These are phyloP conservation scores for Pisolithus microcarpus DNA, from an alignment of 768 basidiomycete species.

Conservation along the genomic window DNA sequence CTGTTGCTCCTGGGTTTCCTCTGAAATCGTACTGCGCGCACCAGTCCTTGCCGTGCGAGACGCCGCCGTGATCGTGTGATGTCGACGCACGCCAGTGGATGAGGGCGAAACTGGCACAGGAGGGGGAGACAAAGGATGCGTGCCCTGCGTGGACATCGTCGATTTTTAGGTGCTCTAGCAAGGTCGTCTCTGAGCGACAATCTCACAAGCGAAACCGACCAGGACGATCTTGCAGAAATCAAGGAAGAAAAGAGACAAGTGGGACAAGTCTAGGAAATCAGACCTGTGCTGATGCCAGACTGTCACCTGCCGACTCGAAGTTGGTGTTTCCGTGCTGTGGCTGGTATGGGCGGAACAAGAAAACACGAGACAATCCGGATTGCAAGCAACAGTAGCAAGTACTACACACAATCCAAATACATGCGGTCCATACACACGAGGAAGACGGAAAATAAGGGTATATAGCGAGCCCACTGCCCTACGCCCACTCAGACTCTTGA, in stretches of 20 bases:
- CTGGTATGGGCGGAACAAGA: not conserved
- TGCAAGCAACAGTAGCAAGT: not conserved
- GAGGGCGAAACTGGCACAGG: constrained; percentile 32
- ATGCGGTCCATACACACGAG: not conserved
- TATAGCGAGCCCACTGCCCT: not conserved
- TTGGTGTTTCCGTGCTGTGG: no score
- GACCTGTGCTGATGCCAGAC: no score
- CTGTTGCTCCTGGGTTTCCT: constrained; percentile 54
- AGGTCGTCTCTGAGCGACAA: constrained; percentile 1
- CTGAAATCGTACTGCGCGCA: constrained; percentile 59
- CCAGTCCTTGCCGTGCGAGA: constrained; percentile 56
- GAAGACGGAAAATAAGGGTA: not conserved
- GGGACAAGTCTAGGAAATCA: not conserved
- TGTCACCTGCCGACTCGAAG: no score
- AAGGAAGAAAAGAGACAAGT: not conserved
- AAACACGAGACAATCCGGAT: no score
- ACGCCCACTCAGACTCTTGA: not conserved
- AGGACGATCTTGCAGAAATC: constrained; percentile 4
- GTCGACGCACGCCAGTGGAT: constrained; percentile 56
- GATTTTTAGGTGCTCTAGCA: constrained; percentile 3
- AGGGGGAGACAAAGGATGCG: constrained; percentile 36
- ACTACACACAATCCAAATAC: not conserved
- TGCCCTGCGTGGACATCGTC: constrained; percentile 31
- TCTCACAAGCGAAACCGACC: not conserved
- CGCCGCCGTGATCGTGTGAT: constrained; percentile 76